Evolutionary conservation across 2,329 filamentous ascomycete species (phyloP).

Genomic region (Dissoconium aciculare): DNA sequence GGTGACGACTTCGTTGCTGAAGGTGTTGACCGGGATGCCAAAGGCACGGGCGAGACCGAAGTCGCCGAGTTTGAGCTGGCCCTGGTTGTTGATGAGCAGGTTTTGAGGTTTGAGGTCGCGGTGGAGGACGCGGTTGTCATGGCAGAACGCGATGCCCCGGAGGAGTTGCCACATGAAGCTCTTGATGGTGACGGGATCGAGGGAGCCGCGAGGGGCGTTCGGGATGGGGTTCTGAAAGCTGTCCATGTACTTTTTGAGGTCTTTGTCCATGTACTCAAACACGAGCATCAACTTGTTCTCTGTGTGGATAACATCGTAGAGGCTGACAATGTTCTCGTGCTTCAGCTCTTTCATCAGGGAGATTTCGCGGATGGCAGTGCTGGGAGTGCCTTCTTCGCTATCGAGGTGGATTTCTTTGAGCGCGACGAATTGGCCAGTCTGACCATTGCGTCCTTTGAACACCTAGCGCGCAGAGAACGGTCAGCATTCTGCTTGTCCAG

Average conservation of each 20-base stretch:
- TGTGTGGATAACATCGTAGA: constrained; percentile 98
- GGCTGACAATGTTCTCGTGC: constrained; percentile 92
- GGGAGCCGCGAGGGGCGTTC: constrained; percentile 63
- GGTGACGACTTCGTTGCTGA: constrained; percentile 94
- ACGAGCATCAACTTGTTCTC: constrained; percentile 99
- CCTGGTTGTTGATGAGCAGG: constrained; percentile 83
- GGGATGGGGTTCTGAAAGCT: constrained; percentile 37
- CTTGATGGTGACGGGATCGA: constrained; percentile 86
- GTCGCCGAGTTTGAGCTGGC: constrained; percentile 80
- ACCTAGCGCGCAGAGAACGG: constrained; percentile 60
- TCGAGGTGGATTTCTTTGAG: constrained; percentile 98
- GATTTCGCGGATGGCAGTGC: constrained; percentile 94
- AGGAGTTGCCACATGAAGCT: constrained; percentile 98
- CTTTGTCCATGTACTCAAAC: constrained; percentile 97
- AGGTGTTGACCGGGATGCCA: constrained; percentile 94
- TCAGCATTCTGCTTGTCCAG: neutral
- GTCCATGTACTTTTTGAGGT: constrained; percentile 98
- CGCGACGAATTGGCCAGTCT: constrained; percentile 91
- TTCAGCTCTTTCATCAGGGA: constrained; percentile 99
- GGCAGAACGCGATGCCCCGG: constrained; percentile 91
- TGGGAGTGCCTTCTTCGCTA: constrained; percentile 93
- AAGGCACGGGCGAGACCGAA: constrained; percentile 90
- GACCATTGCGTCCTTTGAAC: constrained; percentile 94
- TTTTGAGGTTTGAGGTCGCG: constrained; percentile 95
- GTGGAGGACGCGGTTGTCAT: constrained; percentile 91